Base-by-base conservation (phyloP, 768 basidiomycete species). In the Mrakia gelida region DNA sequence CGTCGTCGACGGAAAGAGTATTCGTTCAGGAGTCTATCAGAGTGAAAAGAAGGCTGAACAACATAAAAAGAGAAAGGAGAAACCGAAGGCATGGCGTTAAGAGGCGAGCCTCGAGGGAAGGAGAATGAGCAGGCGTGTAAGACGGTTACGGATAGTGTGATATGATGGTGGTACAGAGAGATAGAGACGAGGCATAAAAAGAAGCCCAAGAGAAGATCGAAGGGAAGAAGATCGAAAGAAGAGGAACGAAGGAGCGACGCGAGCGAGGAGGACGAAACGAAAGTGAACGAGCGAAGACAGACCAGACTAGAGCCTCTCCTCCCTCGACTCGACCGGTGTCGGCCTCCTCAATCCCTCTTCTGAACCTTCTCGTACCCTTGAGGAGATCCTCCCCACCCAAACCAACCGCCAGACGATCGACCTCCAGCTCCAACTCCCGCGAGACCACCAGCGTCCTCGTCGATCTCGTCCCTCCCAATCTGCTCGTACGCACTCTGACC, bases 401-500 rank as follows among this genome's bases (percentile, higher is more conserved):
- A 45, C 63, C 63, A 61, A 11, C 76, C 56, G 0, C 56, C 61
- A 23, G 21, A 41, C 1, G 56, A 32, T 8, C 59, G 52, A 32
- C 59, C 70, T 8, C 26, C 62, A 21, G 56, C 43, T 59, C 70
- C 76, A 23, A 41, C 65, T 23, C 61, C 30, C 15, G 59, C 75
- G 3, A 34, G 5, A 4, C 38, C 56, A 13, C 54, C 41, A 16
- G 30, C 65, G 21, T 26, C 38, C 7, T 76, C 75, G 34, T 43
- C 63, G 16, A 70, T 43, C 38, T 79, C 78, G 16, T 79, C 78
- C 56, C 59, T 71, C 7, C 71, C 30, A 32, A 79, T 79, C 74
- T 75, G 68, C 34, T 75, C 78, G 54, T 75, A 79, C 16, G 73
- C 68, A 45, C 74, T 73, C 68, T 75, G 49, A 9, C 56, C 75